These are phyloP conservation scores for Dactylorhiza incarnata DNA, from an alignment of 106 monocot species.

Conservation along the genomic window DNA sequence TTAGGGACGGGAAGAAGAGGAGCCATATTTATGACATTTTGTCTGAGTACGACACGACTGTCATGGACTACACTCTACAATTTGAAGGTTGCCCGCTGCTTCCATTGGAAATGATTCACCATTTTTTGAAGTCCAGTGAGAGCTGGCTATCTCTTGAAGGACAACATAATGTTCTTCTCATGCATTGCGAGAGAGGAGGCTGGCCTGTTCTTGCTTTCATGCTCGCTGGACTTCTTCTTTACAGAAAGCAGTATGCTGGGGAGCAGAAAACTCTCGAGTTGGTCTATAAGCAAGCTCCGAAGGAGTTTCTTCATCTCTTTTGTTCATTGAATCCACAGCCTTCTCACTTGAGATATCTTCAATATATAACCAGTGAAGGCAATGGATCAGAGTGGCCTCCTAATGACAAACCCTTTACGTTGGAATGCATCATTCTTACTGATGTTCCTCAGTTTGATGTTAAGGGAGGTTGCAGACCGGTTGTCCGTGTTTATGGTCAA, in stretches of 20 bases:
- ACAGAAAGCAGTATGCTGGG: conserved; percentile 61
- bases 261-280: conserved; percentile 87
- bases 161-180: conserved; percentile 73
- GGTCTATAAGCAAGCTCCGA: conserved; percentile 93
- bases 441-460: conserved; percentile 49
- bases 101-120: conserved; percentile 86
- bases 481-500: conserved; percentile 71
- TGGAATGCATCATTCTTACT: conserved; percentile 58
- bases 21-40: conserved; percentile 70
- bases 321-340: conserved; percentile 73
- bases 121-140: conserved; percentile 83
- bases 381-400: conserved; percentile 61
- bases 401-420: conserved; percentile 32
- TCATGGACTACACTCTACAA: conserved; percentile 85
- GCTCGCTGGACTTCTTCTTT: conserved; percentile 85
- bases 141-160: conserved; percentile 88
- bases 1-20: conserved; percentile 46
- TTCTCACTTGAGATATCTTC: conserved; percentile 92
- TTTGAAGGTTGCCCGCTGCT: conserved; percentile 85
- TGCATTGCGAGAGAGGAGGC: conserved; percentile 91
- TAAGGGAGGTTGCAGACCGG: conserved; percentile 54
- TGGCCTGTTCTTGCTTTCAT: conserved; percentile 96
- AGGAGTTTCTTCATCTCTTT: conserved; percentile 59
- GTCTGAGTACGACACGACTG: conserved; percentile 64
- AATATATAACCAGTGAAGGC: conserved; percentile 65